Evolutionary conservation across 345 rosid species (phyloP).

Genomic region (Gossypium herbaceum): DNA sequence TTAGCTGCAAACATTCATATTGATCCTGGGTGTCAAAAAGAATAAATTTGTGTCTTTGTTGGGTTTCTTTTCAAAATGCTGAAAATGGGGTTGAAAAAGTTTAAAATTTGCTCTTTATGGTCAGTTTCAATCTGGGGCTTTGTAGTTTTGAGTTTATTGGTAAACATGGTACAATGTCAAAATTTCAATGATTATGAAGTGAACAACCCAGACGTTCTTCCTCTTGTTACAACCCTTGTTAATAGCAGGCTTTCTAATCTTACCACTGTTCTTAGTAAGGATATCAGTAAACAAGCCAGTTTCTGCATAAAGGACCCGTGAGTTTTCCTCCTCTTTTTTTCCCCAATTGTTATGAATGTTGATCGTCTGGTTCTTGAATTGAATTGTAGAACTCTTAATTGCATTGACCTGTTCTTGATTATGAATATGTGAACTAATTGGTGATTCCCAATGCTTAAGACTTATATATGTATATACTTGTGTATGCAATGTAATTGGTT

Average conservation of each 20-base stretch:
- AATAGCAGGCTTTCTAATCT: slow-evolving; percentile 51
- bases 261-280: slow-evolving; percentile 43
- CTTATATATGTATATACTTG: background rate
- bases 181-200: slow-evolving; percentile 42
- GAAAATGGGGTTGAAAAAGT: slow-evolving; percentile 39
- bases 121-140: slow-evolving; percentile 35
- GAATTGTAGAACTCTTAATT: background rate
- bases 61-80: slow-evolving; percentile 7
- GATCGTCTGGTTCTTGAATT: background rate
- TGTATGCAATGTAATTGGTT: slow-evolving; percentile 1
- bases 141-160: slow-evolving; percentile 35
- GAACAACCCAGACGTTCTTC: slow-evolving; percentile 52
- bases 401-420: background rate
- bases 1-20: background rate
- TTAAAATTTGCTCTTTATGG: slow-evolving; percentile 28
- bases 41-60: background rate
- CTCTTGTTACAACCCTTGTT: slow-evolving; percentile 37
- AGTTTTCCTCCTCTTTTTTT: slow-evolving; percentile 21
- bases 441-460: background rate
- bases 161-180: slow-evolving; percentile 41
- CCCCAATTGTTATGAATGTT: slow-evolving; percentile 6
- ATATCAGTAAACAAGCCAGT: slow-evolving; percentile 43
- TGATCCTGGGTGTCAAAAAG: background rate
- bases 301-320: slow-evolving; percentile 79
- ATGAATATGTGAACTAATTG: too few species aligned